These are phyloP conservation scores for Dothideomycetidae sp. DNA, from an alignment of 2,329 filamentous ascomycete genomes.

Conservation along the genomic window DNA sequence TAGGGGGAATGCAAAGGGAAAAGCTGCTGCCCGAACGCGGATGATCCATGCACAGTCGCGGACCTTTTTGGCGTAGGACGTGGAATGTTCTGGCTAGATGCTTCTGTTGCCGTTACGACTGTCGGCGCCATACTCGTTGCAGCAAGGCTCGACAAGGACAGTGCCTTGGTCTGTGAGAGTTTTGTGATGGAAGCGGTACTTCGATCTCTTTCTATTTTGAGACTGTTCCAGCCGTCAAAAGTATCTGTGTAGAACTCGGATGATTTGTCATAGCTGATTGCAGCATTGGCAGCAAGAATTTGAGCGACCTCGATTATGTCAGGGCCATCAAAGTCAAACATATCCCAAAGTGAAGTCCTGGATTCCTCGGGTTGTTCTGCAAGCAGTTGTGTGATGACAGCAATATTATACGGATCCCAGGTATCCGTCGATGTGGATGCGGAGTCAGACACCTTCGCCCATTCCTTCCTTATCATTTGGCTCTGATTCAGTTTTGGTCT, in stretches of 20 bases:
- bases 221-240: too few relatives aligned
- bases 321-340: conserved; percentile 15
- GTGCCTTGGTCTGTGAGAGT: not conserved
- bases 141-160: conserved; percentile 3
- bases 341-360: conserved; percentile 6
- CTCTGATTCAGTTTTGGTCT: conserved; percentile 1
- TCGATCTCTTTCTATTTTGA: conserved; percentile 6
- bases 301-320: conserved; percentile 23
- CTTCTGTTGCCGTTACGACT: conserved; percentile 11
- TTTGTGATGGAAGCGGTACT: conserved; percentile 6
- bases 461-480: conserved; percentile 10
- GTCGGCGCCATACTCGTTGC: conserved; percentile 1
- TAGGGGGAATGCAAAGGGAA: conserved; percentile 55
- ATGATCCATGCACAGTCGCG: conserved; percentile 20
- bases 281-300: conserved; percentile 21
- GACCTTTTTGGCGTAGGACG: conserved; percentile 18
- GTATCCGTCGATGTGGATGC: not conserved
- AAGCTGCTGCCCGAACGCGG: conserved; percentile 20
- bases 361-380: not conserved
- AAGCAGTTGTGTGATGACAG: not conserved
- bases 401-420: not conserved
- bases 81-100: conserved; percentile 17
- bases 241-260: too few relatives aligned
- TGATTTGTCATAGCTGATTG: conserved; percentile 7
- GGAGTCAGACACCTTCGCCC: not conserved